phyloP scores from a whole-genome alignment of 441 rosid genomes.

The Adansonia rubrostipa region DNA sequence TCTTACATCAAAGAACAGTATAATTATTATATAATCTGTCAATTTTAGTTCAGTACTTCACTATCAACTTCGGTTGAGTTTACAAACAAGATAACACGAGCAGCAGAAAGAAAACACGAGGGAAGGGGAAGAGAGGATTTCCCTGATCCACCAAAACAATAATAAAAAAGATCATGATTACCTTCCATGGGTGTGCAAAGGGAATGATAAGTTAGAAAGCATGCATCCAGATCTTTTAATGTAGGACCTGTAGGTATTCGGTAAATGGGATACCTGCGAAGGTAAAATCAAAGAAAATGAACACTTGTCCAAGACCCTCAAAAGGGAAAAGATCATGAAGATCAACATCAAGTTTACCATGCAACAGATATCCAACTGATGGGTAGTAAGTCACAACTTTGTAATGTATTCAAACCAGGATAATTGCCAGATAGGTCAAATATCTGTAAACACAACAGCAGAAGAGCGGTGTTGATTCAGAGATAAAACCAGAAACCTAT shows the following conservation, averaged over 20 bases:
- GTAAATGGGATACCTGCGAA: constrained; percentile 58
- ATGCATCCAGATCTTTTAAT: constrained; percentile 55
- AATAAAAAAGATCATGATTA: constrained; percentile 19
- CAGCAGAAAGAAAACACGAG: constrained; percentile 1
- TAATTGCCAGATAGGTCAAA: constrained; percentile 38
- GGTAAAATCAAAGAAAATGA: constrained; percentile 25
- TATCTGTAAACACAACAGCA: constrained; percentile 34
- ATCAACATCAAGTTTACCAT: constrained; percentile 40
- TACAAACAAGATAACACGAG: background rate
- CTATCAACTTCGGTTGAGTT: background rate
- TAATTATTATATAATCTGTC: background rate
- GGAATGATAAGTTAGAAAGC: constrained; percentile 53
- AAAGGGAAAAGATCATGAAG: background rate
- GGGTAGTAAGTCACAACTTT: constrained; percentile 51
- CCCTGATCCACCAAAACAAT: background rate
- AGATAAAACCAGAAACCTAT: constrained; percentile 17
- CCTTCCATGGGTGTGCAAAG: constrained; percentile 43
- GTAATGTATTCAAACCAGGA: constrained; percentile 41
- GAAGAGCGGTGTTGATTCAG: background rate
- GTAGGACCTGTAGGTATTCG: constrained; percentile 59
- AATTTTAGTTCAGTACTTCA: background rate
- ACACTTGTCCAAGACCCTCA: background rate
- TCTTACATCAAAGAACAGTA: constrained; percentile 10
- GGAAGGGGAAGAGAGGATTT: background rate
- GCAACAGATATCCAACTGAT: constrained; percentile 57